Conservation (phyloP, 2,329 filamentous ascomycete genomes). For the Stemphylium vesicarium region DNA sequence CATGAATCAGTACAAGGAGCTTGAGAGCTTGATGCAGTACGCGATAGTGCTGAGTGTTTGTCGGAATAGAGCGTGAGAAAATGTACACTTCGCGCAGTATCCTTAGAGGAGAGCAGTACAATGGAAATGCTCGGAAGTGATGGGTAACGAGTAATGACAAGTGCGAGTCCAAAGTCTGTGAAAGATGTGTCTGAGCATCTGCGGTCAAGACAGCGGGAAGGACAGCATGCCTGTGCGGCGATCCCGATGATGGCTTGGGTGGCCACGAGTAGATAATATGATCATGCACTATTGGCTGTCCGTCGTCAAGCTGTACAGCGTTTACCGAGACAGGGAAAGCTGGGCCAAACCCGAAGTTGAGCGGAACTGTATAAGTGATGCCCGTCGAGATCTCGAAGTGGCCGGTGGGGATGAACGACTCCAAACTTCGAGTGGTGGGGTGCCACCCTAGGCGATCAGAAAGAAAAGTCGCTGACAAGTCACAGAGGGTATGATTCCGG, state of each 20-base stretch:
- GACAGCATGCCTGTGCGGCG: constrained; percentile 37
- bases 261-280: constrained; percentile 50
- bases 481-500: constrained; percentile 39
- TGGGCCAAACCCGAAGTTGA: constrained; percentile 46
- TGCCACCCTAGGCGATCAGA: constrained; percentile 46
- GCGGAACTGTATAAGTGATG: constrained; percentile 36
- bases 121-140: constrained; percentile 45
- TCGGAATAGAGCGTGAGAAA: constrained; percentile 34
- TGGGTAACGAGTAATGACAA: constrained; percentile 41
- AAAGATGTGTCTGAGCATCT: constrained; percentile 25
- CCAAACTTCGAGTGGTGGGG: constrained; percentile 38
- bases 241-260: constrained; percentile 21
- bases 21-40: constrained; percentile 46
- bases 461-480: constrained; percentile 38
- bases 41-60: constrained; percentile 20
- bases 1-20: constrained; percentile 49
- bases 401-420: constrained; percentile 30
- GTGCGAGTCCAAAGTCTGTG: constrained; percentile 37
- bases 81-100: constrained; percentile 45
- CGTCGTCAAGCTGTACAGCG: constrained; percentile 28
- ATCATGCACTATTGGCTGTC: constrained; percentile 33
- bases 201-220: constrained; percentile 43
- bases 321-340: constrained; percentile 34
- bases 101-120: constrained; percentile 41
- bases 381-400: constrained; percentile 23